Evolutionary conservation across 495 filamentous ascomycete species (phyloP).

Genomic region (Jackrogersella minutella): DNA sequence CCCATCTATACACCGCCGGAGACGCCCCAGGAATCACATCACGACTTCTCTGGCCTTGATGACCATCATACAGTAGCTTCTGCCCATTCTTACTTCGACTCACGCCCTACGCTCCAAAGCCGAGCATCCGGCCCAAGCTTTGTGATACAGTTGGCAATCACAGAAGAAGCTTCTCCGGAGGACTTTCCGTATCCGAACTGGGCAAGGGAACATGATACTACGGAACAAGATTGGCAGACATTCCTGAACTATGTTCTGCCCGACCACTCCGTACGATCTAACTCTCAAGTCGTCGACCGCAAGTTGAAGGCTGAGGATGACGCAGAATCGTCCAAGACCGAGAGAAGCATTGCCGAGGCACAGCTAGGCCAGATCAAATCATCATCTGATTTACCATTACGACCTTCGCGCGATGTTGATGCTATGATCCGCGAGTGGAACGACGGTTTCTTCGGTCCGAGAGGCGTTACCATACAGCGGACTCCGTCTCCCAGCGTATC

Average conservation of each 20-base stretch:
- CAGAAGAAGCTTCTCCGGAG: slow-evolving; percentile 32
- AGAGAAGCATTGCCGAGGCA: slow-evolving; percentile 44
- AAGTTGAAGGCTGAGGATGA: slow-evolving; percentile 47
- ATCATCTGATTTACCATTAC: slow-evolving; percentile 2
- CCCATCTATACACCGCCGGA: slow-evolving; percentile 59
- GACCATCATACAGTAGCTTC: slow-evolving; percentile 41
- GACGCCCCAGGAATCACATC: slow-evolving; percentile 48
- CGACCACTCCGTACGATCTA: slow-evolving; percentile 41
- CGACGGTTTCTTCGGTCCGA: slow-evolving; percentile 56
- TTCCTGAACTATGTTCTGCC: slow-evolving; percentile 57
- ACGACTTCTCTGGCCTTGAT: slow-evolving; percentile 39
- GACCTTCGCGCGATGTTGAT: slow-evolving; percentile 38
- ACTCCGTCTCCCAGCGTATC: neutral
- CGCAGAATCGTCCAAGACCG: slow-evolving; percentile 26
- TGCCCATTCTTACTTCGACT: slow-evolving; percentile 52
- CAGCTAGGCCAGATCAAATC: slow-evolving; percentile 46
- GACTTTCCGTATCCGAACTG: slow-evolving; percentile 47
- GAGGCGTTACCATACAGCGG: slow-evolving; percentile 41
- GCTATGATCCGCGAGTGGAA: slow-evolving; percentile 59
- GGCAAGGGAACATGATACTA: slow-evolving; percentile 47
- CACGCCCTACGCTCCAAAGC: slow-evolving; percentile 42
- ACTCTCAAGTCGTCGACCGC: slow-evolving; percentile 47
- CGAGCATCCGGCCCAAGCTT: slow-evolving; percentile 20
- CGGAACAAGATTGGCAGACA: slow-evolving; percentile 58
- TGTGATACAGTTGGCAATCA: slow-evolving; percentile 37